phyloP scores from a whole-genome alignment of 345 rosid genomes.

The Populus deltoides region DNA sequence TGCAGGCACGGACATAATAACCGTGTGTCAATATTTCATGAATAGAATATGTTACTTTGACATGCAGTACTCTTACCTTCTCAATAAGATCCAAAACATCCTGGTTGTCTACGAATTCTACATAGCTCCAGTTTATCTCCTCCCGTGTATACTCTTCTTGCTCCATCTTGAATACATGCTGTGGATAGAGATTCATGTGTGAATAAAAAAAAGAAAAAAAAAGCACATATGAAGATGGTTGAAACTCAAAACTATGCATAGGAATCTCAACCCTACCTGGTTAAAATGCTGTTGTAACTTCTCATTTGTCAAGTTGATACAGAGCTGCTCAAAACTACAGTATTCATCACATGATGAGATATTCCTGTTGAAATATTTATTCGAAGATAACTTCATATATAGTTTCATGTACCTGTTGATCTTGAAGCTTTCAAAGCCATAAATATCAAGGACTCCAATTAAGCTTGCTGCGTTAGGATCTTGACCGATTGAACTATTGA shows the following conservation, averaged over 20 bases:
- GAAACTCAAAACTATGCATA: background rate
- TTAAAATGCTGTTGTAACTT: slow-evolving; percentile 80
- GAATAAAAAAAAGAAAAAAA: background rate
- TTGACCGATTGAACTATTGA: slow-evolving; percentile 69
- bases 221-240: background rate
- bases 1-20: slow-evolving; percentile 32
- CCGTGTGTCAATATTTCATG: background rate
- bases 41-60: background rate
- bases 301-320: slow-evolving; percentile 76
- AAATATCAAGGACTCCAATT: slow-evolving; percentile 77
- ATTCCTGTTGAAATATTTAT: background rate
- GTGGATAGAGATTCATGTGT: slow-evolving; percentile 20
- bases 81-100: slow-evolving; percentile 74
- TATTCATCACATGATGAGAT: slow-evolving; percentile 10
- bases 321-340: slow-evolving; percentile 72
- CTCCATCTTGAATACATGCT: slow-evolving; percentile 84
- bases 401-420: slow-evolving; percentile 46
- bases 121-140: slow-evolving; percentile 75
- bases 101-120: slow-evolving; percentile 74
- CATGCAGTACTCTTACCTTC: slow-evolving; percentile 35
- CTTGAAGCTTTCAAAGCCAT: slow-evolving; percentile 80
- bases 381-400: slow-evolving; percentile 1
- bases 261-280: slow-evolving; percentile 43
- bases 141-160: slow-evolving; percentile 70
- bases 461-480: slow-evolving; percentile 59